Conservation (phyloP, 192 early-diverging fungal species). For the Coemansia sp. region DNA sequence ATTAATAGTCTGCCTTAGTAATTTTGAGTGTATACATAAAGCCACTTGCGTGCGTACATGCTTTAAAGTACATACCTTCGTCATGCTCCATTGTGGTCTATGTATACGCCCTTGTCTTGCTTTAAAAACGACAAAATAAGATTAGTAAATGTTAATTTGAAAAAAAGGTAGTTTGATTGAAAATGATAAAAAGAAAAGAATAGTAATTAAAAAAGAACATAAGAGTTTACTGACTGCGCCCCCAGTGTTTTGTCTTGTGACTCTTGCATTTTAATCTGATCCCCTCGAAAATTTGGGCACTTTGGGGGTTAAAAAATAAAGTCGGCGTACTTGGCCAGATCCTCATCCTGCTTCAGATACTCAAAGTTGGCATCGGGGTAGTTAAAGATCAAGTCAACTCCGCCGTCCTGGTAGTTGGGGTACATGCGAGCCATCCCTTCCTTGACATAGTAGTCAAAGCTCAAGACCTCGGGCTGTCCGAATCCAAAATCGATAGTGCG, state of each 20-base stretch:
- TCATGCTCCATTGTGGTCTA: slow-evolving; percentile 28
- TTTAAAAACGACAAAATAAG: background rate
- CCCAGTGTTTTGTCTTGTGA: background rate
- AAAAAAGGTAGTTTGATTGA: background rate
- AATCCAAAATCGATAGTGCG: slow-evolving; percentile 48
- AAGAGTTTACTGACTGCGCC: background rate
- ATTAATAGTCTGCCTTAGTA: slow-evolving; percentile 2
- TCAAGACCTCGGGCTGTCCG: slow-evolving; percentile 31
- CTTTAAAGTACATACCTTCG: slow-evolving; percentile 25
- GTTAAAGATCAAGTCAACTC: slow-evolving; percentile 49
- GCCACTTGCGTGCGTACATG: background rate
- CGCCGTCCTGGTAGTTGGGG: slow-evolving; percentile 47
- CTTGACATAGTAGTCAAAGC: slow-evolving; percentile 32
- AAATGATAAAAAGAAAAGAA: background rate
- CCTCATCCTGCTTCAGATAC: slow-evolving; percentile 13
- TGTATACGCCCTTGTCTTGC: background rate
- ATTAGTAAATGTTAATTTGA: background rate
- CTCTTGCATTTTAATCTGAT: background rate
- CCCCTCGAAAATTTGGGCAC: background rate
- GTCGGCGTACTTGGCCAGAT: slow-evolving; percentile 36
- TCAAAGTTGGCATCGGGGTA: slow-evolving; percentile 32
- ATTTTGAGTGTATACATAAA: background rate
- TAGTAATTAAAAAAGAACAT: background rate
- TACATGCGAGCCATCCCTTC: slow-evolving; percentile 45
- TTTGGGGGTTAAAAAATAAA: background rate